These are phyloP conservation scores for Cyclotella baltica DNA, from an alignment of 108 stramenopile species.

Conservation along the genomic window DNA sequence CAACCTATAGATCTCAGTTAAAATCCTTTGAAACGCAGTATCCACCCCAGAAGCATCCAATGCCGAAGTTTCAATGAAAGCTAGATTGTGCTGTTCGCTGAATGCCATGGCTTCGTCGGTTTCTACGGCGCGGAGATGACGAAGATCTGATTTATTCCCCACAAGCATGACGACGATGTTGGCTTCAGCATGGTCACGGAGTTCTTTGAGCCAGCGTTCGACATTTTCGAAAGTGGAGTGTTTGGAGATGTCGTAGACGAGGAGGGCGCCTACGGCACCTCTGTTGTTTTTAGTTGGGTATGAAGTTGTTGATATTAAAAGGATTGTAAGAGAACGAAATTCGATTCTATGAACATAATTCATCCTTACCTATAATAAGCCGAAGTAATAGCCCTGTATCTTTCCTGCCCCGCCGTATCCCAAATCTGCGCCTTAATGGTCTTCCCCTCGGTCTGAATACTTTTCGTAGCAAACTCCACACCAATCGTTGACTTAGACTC, in stretches of 20 bases:
- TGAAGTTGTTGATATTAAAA: not conserved
- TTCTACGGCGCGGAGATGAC: constrained; percentile 96
- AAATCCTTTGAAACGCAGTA: constrained; percentile 96
- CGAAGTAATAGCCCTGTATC: constrained; percentile 97
- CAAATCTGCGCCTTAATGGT: constrained; percentile 98
- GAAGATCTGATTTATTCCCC: constrained; percentile 97
- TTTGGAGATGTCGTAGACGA: constrained; percentile 99
- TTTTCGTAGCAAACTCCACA: constrained; percentile 98
- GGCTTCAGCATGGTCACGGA: constrained; percentile 98
- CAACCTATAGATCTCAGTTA: constrained; percentile 93
- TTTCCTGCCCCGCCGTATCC: constrained; percentile 99
- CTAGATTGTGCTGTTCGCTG: constrained; percentile 98
- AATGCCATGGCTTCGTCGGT: constrained; percentile 99
- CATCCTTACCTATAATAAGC: constrained; percentile 92
- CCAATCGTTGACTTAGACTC: constrained; percentile 99
- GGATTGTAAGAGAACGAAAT: not conserved
- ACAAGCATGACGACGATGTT: constrained; percentile 99
- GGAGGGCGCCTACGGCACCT: constrained; percentile 90
- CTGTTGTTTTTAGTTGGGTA: constrained; percentile 15
- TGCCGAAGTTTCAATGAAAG: constrained; percentile 98
- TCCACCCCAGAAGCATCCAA: constrained; percentile 96
- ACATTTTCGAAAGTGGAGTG: constrained; percentile 98
- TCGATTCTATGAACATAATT: constrained; percentile 50
- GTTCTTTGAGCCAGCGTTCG: constrained; percentile 99
- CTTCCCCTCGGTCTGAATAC: constrained; percentile 93